Conservation (phyloP, 768 basidiomycete species). For the Tricholoma sp. region DNA sequence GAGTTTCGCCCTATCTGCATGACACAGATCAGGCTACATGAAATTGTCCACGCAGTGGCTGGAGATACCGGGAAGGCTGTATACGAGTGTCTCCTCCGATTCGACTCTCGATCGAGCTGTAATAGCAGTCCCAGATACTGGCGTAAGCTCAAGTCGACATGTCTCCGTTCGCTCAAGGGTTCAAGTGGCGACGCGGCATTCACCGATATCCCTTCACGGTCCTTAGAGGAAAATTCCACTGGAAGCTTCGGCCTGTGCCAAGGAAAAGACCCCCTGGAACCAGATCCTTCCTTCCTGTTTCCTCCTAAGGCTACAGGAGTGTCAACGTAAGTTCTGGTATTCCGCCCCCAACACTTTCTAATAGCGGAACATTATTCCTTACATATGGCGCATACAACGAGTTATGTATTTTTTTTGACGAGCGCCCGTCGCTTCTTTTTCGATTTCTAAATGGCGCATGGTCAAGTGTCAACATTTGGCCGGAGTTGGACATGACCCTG, state of each 20-base stretch:
- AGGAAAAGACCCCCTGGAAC: not conserved
- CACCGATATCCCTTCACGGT: not conserved
- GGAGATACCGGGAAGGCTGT: not conserved
- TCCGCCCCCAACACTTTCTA: too few species aligned
- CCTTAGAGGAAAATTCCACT: not conserved
- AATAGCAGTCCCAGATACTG: not conserved
- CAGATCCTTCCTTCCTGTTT: not conserved
- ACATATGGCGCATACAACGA: too few species aligned
- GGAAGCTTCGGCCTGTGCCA: not conserved
- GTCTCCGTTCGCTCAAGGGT: not conserved
- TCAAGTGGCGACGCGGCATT: not conserved
- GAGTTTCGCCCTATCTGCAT: not conserved
- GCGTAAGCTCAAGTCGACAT: not conserved
- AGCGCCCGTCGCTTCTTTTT: not conserved
- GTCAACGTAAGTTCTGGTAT: not conserved
- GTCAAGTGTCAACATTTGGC: not conserved
- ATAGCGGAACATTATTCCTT: too few species aligned
- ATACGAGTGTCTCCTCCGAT: not conserved
- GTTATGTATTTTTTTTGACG: too few species aligned
- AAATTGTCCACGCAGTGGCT: not conserved
- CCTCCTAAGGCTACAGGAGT: not conserved
- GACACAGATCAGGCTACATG: not conserved
- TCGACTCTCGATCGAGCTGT: not conserved
- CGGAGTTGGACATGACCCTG: conserved; percentile 4
- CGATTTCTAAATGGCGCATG: not conserved